A percentile compares a stretch with the other conserved stretches of the same genome.
These are phyloP conservation scores for Mychonastes homosphaera DNA, from an alignment of 139 green algal genomes.

Conservation along the genomic window DNA sequence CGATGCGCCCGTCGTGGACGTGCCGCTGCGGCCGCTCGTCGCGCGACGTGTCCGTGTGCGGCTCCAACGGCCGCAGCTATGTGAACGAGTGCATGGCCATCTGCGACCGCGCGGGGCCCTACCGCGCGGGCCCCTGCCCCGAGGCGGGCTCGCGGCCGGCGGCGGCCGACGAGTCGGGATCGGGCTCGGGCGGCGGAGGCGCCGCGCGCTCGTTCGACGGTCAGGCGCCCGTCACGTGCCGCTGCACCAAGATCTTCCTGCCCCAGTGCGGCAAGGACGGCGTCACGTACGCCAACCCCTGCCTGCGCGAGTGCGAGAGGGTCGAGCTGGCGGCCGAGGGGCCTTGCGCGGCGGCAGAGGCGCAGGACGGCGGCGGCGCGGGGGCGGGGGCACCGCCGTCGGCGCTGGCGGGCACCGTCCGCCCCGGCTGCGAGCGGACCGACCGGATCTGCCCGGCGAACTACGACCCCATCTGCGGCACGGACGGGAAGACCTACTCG, in stretches of 20 bases:
- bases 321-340: too few species aligned
- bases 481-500: constrained; percentile 25
- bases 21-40: too few species aligned
- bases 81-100: background rate
- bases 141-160: too few species aligned
- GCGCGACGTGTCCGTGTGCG: background rate
- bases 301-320: constrained; percentile 8
- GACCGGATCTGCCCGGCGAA: constrained; percentile 20
- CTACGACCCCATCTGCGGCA: constrained; percentile 28
- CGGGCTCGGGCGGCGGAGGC: background rate
- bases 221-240: background rate
- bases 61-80: background rate
- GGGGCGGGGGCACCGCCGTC: too few species aligned
- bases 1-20: too few species aligned
- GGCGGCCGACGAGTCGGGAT: background rate
- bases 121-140: too few species aligned
- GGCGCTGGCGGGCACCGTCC: too few species aligned
- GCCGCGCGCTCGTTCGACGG: background rate
- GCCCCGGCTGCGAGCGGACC: too few species aligned
- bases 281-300: constrained; percentile 19
- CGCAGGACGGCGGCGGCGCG: too few species aligned
- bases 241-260: constrained; percentile 1
- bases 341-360: too few species aligned
- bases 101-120: too few species aligned
- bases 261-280: constrained; percentile 24